A percentile compares a stretch with the other conserved stretches of the same genome.
Evolutionary conservation across 192 early-diverging fungal genomes (phyloP).

Genomic region (Dispira simplex): DNA sequence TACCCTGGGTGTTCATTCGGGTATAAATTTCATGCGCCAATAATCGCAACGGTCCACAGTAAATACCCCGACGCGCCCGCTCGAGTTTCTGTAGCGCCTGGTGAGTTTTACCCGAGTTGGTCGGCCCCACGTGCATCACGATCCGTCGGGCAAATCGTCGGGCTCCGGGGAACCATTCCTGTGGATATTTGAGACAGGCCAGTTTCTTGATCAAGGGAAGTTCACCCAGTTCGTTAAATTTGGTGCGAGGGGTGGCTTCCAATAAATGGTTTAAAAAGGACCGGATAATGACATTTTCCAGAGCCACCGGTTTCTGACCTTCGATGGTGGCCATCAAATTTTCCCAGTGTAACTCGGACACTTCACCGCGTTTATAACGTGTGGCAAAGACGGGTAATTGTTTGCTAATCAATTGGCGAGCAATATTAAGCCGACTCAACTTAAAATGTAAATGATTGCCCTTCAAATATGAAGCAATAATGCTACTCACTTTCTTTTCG

Average conservation of each 20-base stretch:
- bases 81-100: conserved; percentile 62
- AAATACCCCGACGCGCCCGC: conserved; percentile 45
- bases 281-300: background rate
- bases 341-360: background rate
- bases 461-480: no score
- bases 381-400: background rate
- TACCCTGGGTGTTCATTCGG: conserved; percentile 57
- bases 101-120: conserved; percentile 96
- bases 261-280: conserved; percentile 10
- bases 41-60: conserved; percentile 81
- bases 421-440: background rate
- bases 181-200: conserved; percentile 30
- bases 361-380: background rate
- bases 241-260: background rate
- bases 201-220: background rate
- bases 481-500: no score
- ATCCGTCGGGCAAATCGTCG: conserved; percentile 66
- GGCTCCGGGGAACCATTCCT: conserved; percentile 62
- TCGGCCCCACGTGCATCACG: conserved; percentile 89
- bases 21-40: conserved; percentile 89
- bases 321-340: background rate
- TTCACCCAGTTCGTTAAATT: background rate
- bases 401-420: background rate
- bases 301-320: background rate
- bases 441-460: no score